Base-by-base conservation (phyloP, 352 stramenopile genomes). In the Pythium myriotylum region DNA sequence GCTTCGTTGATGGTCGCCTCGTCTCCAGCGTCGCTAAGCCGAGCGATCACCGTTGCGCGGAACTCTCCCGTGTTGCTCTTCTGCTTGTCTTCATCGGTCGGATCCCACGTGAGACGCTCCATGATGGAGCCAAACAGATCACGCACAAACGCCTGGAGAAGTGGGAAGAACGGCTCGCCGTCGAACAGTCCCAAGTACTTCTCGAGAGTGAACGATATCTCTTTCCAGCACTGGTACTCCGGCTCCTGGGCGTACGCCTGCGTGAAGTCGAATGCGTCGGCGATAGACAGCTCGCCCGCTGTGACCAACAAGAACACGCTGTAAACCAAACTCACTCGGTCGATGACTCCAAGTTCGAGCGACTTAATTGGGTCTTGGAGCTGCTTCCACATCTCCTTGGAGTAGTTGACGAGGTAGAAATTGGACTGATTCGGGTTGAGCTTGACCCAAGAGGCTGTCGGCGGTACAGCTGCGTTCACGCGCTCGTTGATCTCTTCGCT, bases 391-490 rank as follows among this genome's bases (percentile, higher is more conserved):
- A 98, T 86, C 33, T 86, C 81, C 13, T 78, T 70, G 4, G 88
- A 86, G 67, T 97, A 97, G 51, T 96, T 93, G 19, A 98, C 93
- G 19, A 97, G 77, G 77, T 98, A 97, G 39, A 95, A 96, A 26
- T 95, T 89, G 59, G 97, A 80, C 62, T 98, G 95, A 55, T 85
- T 84, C 10, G 87, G 88, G 78, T 99, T 99, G 13, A 98, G 77
- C 76, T 98, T 99, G 58, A 99, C 82, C 91, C 91, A 99, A 19
- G 76, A 75, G n/a, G 72, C 63, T 19, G 26, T 41, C 26, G 69
- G 62, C 49, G 89, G 67, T 5, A 72, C 76, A n/a, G 91, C 60
- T 16, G 53, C 80, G 45, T 86, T 70, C 14, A 94, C 86, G 55
- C 94, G 79, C 47, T 84, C 67, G 37, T n/a, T n/a, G n/a, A n/a